Conservation (phyloP, 78 protist species). For the Chrysochromulina tobinii region DNA sequence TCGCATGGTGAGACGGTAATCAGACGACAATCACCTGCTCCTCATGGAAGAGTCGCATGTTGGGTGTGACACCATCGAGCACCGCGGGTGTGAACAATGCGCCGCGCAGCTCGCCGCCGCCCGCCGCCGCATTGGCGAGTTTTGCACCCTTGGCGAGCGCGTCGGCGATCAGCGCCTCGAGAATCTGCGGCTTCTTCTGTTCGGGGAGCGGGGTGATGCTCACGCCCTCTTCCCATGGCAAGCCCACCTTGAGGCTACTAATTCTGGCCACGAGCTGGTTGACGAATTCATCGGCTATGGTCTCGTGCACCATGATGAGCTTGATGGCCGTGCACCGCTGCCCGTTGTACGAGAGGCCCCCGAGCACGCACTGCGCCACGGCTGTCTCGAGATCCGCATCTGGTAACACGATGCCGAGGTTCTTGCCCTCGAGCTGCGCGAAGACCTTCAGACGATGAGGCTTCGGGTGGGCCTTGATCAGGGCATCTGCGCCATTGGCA, state of each 20-base stretch:
- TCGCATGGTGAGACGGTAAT: no score
- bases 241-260: conserved; percentile 43
- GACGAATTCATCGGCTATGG: background rate
- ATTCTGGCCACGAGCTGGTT: background rate
- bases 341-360: conserved; percentile 49
- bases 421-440: conserved; percentile 30
- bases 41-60: conserved; percentile 39
- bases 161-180: background rate
- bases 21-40: conserved; percentile 18
- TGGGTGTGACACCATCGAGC: background rate
- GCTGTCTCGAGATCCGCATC: conserved; percentile 44
- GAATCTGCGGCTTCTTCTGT: conserved; percentile 2
- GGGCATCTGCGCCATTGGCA: conserved; percentile 21
- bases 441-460: conserved; percentile 36
- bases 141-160: conserved; percentile 46
- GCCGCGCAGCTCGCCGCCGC: background rate
- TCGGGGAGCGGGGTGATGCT: conserved; percentile 58
- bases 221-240: conserved; percentile 51
- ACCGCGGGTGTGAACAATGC: conserved; percentile 29
- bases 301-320: background rate
- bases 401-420: conserved; percentile 4
- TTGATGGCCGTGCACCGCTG: conserved; percentile 28
- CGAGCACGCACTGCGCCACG: conserved; percentile 48
- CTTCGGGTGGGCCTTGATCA: conserved; percentile 11
- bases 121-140: background rate